These are phyloP conservation scores for Suillus discolor DNA, from an alignment of 768 basidiomycete genomes.

Conservation along the genomic window DNA sequence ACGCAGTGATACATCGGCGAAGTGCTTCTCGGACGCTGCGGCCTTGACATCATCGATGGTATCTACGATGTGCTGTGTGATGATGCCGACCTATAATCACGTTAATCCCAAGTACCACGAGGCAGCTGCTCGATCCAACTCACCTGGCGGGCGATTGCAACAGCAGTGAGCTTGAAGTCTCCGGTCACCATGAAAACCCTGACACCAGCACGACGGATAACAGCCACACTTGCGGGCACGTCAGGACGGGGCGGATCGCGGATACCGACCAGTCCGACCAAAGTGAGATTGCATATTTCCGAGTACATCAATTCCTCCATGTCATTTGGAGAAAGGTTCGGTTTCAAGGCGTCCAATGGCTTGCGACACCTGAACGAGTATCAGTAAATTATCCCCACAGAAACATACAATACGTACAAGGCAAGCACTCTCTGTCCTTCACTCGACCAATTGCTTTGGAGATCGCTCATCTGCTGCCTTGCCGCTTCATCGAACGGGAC, in stretches of 20 bases:
- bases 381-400: slow-evolving; percentile 5
- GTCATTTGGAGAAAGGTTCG: slow-evolving; percentile 29
- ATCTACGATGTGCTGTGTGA: slow-evolving; percentile 41
- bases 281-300: slow-evolving; percentile 41
- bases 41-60: slow-evolving; percentile 32
- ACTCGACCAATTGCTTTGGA: slow-evolving; percentile 46
- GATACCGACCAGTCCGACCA: slow-evolving; percentile 56
- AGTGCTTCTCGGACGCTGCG: slow-evolving; percentile 19
- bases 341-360: slow-evolving; percentile 26
- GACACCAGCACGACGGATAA: slow-evolving; percentile 52
- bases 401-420: slow-evolving; percentile 26
- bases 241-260: slow-evolving; percentile 58
- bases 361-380: slow-evolving; percentile 30
- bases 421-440: slow-evolving; percentile 58
- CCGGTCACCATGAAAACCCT: slow-evolving; percentile 61
- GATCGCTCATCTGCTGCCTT: slow-evolving; percentile 19
- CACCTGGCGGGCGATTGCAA: slow-evolving; percentile 51
- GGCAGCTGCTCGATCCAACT: slow-evolving; percentile 17
- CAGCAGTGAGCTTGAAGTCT: slow-evolving; percentile 55
- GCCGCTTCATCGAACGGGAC: slow-evolving; percentile 30
- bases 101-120: slow-evolving; percentile 9
- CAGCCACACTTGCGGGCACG: slow-evolving; percentile 46
- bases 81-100: slow-evolving; percentile 40
- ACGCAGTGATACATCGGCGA: slow-evolving; percentile 15
- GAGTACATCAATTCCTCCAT: slow-evolving; percentile 41